Evolutionary conservation across 1,284 basidiomycete genomes (phyloP).

Genomic region (Trametes sp.): DNA sequence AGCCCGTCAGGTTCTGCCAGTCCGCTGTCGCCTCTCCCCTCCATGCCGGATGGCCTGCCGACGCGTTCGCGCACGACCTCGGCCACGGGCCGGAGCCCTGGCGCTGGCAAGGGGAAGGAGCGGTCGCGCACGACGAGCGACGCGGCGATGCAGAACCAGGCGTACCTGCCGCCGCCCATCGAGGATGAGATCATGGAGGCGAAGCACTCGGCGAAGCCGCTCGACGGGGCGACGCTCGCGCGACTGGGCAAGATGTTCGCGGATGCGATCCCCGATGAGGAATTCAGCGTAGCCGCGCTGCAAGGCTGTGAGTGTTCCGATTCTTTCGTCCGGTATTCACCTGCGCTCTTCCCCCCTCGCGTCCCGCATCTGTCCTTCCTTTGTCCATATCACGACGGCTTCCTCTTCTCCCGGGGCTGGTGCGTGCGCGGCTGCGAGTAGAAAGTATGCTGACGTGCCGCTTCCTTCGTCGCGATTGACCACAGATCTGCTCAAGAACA

Average conservation of each 20-base stretch:
- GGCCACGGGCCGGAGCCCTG: slow-evolving; percentile 26
- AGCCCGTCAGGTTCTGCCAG: slow-evolving; percentile 36
- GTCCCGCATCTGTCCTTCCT: slow-evolving; percentile 2
- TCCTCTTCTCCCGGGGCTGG: slow-evolving; percentile 28
- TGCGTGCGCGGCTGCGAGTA: slow-evolving; percentile 30
- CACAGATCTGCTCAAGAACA: slow-evolving; percentile 80
- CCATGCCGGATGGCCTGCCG: slow-evolving; percentile 31
- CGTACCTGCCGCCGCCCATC: slow-evolving; percentile 69
- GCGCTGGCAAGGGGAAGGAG: slow-evolving; percentile 17
- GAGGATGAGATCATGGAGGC: slow-evolving; percentile 64
- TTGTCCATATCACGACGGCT: slow-evolving; percentile 6
- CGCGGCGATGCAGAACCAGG: slow-evolving; percentile 59
- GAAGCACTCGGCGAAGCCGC: slow-evolving; percentile 66
- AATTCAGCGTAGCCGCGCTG: slow-evolving; percentile 85
- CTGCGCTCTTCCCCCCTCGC: slow-evolving; percentile 10
- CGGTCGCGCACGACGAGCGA: slow-evolving; percentile 31
- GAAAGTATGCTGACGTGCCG: slow-evolving; percentile 36
- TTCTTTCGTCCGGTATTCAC: slow-evolving; percentile 30
- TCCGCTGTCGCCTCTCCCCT: slow-evolving; percentile 40
- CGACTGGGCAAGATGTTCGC: slow-evolving; percentile 77
- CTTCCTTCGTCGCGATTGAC: slow-evolving; percentile 7
- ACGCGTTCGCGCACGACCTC: slow-evolving; percentile 28
- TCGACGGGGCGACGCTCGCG: slow-evolving; percentile 67
- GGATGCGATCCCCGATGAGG: slow-evolving; percentile 76
- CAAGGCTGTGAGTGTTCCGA: slow-evolving; percentile 76